Percentiles rank a stretch among this genome's conserved stretches.
These are phyloP conservation scores for Talaromyces sp. DNA, from an alignment of 2,329 filamentous ascomycete species.

Conservation along the genomic window DNA sequence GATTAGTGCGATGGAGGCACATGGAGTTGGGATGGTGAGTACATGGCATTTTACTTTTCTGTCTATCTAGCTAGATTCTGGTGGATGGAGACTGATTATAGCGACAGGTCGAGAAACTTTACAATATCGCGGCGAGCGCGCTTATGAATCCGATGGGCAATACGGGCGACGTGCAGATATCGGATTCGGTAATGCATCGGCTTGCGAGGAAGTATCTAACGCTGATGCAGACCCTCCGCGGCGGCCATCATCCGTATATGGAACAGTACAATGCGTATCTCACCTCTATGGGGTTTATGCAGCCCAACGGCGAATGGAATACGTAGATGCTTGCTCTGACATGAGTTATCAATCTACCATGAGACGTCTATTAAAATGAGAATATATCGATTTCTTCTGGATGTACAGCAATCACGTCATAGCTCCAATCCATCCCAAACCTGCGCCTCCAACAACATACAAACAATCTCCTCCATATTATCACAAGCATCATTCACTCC, in stretches of 20 bases:
- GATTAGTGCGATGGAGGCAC: conserved; percentile 37
- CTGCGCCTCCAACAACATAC: background rate
- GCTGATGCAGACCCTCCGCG: conserved; percentile 28
- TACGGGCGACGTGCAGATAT: background rate
- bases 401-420: background rate
- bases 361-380: background rate
- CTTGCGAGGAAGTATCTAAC: conserved; percentile 27
- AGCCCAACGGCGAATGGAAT: background rate
- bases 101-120: conserved; percentile 33
- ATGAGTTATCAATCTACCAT: no score
- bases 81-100: background rate
- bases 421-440: background rate
- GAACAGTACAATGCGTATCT: conserved; percentile 22
- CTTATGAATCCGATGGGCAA: conserved; percentile 15
- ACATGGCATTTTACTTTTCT: background rate
- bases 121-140: conserved; percentile 31
- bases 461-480: background rate
- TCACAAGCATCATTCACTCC: background rate
- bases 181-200: conserved; percentile 11
- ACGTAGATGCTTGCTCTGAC: background rate
- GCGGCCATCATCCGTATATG: conserved; percentile 31
- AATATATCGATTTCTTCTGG: background rate
- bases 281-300: background rate
- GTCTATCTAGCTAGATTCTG: background rate
- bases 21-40: conserved; percentile 36